Percentiles rank a stretch among this genome's conserved stretches.
phyloP scores from a whole-genome alignment of 345 rosid genomes.

The Citrus hindsii region DNA sequence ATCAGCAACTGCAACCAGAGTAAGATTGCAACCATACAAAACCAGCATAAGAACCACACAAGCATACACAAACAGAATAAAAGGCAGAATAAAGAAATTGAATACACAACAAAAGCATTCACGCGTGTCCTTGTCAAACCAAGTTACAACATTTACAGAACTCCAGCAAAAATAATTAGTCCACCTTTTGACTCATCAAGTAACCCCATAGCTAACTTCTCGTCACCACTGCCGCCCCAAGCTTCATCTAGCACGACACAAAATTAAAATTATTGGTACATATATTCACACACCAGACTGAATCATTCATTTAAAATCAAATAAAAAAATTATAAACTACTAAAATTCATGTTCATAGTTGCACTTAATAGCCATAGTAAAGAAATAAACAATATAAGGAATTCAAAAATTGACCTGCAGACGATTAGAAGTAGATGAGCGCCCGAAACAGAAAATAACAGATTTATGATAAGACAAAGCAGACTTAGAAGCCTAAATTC shows the following conservation, averaged over 20 bases:
- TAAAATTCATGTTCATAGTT: not conserved
- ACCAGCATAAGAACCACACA: not conserved
- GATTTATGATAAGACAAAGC: not conserved
- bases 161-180: not conserved
- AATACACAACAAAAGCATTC: not conserved
- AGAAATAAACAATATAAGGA: not conserved
- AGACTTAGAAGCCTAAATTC: not conserved
- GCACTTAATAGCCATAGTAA: not conserved
- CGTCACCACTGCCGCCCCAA: slow-evolving; percentile 26
- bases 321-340: not conserved
- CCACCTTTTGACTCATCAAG: slow-evolving; percentile 43
- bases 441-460: not conserved
- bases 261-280: slow-evolving; percentile 4
- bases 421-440: not conserved
- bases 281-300: not conserved
- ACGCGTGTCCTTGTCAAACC: not conserved
- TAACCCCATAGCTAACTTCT: slow-evolving; percentile 20
- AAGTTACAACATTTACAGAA: not conserved
- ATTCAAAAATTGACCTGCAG: not conserved
- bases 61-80: not conserved
- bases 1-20: slow-evolving; percentile 21
- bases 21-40: not conserved
- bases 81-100: not conserved
- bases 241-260: slow-evolving; percentile 21
- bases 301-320: not conserved